phyloP scores from a whole-genome alignment of 139 green algal species.

The Chlamydomonas schloesseri region DNA sequence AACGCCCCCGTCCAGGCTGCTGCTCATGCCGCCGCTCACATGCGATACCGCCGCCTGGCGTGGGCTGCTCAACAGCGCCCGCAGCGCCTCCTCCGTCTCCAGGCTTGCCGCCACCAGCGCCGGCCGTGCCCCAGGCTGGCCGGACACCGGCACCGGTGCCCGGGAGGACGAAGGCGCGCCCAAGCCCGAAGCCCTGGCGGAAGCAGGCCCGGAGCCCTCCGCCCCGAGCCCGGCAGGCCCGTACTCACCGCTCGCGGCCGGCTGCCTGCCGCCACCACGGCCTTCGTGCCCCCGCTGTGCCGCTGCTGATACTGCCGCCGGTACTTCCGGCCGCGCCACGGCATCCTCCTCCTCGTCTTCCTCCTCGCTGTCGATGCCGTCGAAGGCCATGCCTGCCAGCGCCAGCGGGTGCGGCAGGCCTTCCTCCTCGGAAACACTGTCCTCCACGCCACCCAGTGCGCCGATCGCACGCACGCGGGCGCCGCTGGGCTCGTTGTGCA shows the following conservation, averaged over 20 bases:
- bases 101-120: slow-evolving; percentile 18
- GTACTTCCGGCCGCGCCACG: too few species aligned
- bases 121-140: not conserved
- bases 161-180: too few species aligned
- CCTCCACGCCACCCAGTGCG: not conserved
- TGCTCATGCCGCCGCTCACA: not conserved
- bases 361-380: slow-evolving; percentile 38
- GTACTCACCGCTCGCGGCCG: too few species aligned
- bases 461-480: not conserved
- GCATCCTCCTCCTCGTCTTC: not conserved
- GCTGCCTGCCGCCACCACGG: too few species aligned
- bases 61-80: slow-evolving; percentile 2
- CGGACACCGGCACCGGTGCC: too few species aligned
- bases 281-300: too few species aligned
- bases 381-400: not conserved
- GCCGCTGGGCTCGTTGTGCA: not conserved
- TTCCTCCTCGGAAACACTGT: not conserved
- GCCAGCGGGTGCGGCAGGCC: not conserved
- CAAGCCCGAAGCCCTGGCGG: too few species aligned
- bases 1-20: not conserved
- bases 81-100: slow-evolving; percentile 34
- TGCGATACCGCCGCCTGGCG: not conserved
- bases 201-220: too few species aligned
- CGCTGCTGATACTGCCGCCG: too few species aligned
- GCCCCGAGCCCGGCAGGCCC: too few species aligned